Base-by-base conservation (phyloP, 2,329 filamentous ascomycete species). In the Penicillium rolfsii region DNA sequence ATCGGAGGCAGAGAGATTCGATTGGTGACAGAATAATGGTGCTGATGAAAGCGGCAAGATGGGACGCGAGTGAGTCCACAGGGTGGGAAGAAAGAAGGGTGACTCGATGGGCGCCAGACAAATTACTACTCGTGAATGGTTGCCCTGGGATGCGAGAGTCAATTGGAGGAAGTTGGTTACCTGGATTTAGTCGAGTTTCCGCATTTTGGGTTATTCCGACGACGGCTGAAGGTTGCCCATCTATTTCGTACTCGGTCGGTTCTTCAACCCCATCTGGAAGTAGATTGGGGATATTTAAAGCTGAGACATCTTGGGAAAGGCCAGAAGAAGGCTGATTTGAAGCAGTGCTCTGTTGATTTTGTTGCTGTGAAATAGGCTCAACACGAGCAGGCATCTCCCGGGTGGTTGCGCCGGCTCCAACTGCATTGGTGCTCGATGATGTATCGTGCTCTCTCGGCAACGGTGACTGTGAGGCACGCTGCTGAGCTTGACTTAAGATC, bases 71-170 rank as follows among this genome's bases (percentile, higher is more conserved):
- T 7, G 77, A 76, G 64, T 80, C 77, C 11, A 76, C 74, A 5
- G 77, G 76, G 36, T 77, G 74, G 8, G 74, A 74, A 4, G 77
- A 80, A 28, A 80, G 75, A 16, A 79, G 74, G 4, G 77, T 80
- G 16, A 80, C 73, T 49, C 77, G 73, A 63, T 79, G 77, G 24
- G 73, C 66, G 9, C 64, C 61, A 33, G 67, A 52, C 16, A 59
- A 55, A 16, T 59, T 53, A 43, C 49, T 52, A 43, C 49, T 62
- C 19, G 45, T 19, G 58, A n/a, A 48, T 57, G 54, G 41, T 61
- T 50, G 66, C 35, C 62, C 64, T 33, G 66, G 62, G 30, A 59
- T 57, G 6, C 63, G 67, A 24, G 69, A 57, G 26, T 64, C 63
- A 16, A 65, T 64, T 43, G 68, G 55, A 14, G 63, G 58, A 11